Evolutionary conservation across 139 green algal genomes (phyloP).

Genomic region (Astrephomene gubernaculifera): DNA sequence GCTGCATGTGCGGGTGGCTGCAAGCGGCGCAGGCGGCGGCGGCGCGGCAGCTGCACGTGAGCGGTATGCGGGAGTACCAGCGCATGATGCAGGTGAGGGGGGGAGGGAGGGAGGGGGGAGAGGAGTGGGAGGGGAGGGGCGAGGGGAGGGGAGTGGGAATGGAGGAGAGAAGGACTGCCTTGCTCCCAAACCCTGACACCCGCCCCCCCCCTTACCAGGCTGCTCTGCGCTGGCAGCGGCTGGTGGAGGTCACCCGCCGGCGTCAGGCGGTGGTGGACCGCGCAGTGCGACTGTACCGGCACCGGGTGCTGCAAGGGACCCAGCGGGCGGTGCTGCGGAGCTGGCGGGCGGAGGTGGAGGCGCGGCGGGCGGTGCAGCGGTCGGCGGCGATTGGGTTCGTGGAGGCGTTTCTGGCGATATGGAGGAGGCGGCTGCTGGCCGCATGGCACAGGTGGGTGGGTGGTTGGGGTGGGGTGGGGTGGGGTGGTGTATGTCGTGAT

Average conservation of each 20-base stretch:
- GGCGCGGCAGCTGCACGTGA: conserved; percentile 30
- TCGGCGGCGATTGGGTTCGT: conserved; percentile 30
- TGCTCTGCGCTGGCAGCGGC: conserved; percentile 31
- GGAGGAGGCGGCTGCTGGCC: neutral
- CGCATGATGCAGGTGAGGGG: conserved; percentile 40
- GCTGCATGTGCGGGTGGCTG: conserved; percentile 35
- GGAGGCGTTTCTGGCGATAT: conserved; percentile 1
- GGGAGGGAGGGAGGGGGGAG: neutral
- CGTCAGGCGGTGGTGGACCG: conserved; percentile 51
- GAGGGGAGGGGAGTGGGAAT: neutral
- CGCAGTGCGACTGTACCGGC: conserved; percentile 54
- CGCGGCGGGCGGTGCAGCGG: neutral
- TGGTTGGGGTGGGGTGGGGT: neutral
- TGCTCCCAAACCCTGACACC: too few relatives aligned
- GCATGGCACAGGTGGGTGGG: conserved; percentile 33
- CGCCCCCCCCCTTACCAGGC: conserved; percentile 3
- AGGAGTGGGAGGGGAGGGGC: neutral
- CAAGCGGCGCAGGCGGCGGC: conserved; percentile 13
- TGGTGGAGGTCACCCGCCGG: conserved; percentile 27
- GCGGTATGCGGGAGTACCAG: conserved; percentile 38
- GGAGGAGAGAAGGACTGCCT: too few relatives aligned
- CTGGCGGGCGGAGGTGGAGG: conserved; percentile 29
- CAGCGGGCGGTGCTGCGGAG: conserved; percentile 41
- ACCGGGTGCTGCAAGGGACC: conserved; percentile 39
- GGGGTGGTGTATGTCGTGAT: too few relatives aligned